phyloP scores from a whole-genome alignment of 305 asterid species.

The Salvia sclarea region DNA sequence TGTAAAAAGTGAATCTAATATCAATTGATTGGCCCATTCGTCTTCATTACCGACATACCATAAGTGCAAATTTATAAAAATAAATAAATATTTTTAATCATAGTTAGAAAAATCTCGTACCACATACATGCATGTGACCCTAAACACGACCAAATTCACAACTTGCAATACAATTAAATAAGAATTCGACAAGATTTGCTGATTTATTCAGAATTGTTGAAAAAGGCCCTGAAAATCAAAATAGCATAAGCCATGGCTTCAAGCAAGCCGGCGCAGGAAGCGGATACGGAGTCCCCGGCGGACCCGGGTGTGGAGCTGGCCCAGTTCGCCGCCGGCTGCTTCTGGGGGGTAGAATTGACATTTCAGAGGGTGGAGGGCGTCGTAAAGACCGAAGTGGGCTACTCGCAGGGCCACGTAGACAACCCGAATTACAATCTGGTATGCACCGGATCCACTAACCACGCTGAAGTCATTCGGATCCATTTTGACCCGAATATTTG shows the following conservation, averaged over 20 bases:
- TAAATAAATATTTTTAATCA: too few species aligned
- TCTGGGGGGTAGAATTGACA: conserved; percentile 83
- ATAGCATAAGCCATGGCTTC: conserved; percentile 47
- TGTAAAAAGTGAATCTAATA: too few species aligned
- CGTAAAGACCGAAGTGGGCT: conserved; percentile 81
- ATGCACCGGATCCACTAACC: conserved; percentile 71
- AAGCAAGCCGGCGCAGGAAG: conserved; percentile 57
- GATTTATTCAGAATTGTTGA: conserved; percentile 15
- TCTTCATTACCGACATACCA: too few species aligned
- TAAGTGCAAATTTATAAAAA: too few species aligned
- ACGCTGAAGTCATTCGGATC: conserved; percentile 74
- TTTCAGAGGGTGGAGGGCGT: conserved; percentile 75
- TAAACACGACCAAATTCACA: conserved; percentile 17
- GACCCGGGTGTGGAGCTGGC: conserved; percentile 59
- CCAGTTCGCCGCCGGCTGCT: conserved; percentile 86
- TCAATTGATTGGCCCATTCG: too few species aligned
- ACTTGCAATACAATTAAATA: neutral
- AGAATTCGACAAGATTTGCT: neutral
- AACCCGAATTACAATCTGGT: conserved; percentile 63
- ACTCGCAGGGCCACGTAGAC: conserved; percentile 69
- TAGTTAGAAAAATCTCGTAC: neutral
- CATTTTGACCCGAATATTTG: conserved; percentile 72
- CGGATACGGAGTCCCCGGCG: conserved; percentile 53
- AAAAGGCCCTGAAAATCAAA: neutral
- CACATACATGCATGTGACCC: conserved; percentile 25